A percentile compares a stretch with the other conserved stretches of the same genome.
phyloP scores from a whole-genome alignment of 257 asterid species.

The Jaltomata sinuosa region DNA sequence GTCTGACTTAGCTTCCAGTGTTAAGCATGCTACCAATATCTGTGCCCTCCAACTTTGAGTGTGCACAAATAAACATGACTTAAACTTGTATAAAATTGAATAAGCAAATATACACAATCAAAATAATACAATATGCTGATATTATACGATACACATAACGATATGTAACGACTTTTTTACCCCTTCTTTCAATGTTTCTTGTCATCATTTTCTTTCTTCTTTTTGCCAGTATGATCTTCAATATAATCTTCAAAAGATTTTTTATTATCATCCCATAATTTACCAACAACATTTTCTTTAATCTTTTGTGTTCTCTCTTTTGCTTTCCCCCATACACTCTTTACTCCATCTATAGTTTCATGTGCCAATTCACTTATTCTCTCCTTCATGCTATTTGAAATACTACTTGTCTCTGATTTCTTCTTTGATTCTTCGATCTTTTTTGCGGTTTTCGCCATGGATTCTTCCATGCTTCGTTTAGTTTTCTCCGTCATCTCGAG shows the following conservation, averaged over 20 bases:
- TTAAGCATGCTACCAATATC: no score
- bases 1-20: no score
- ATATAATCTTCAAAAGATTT: conserved; percentile 31
- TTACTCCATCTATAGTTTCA: conserved; percentile 15
- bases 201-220: conserved; percentile 21
- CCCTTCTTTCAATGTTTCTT: background rate
- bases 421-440: conserved; percentile 7
- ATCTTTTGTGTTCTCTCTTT: conserved; percentile 33
- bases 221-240: conserved; percentile 37
- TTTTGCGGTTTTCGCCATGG: conserved; percentile 12
- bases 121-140: no score
- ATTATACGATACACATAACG: no score
- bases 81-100: no score
- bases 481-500: background rate
- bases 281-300: conserved; percentile 59
- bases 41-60: no score
- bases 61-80: no score
- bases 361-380: conserved; percentile 17
- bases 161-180: no score
- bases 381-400: conserved; percentile 16
- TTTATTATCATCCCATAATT: conserved; percentile 11
- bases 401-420: conserved; percentile 10
- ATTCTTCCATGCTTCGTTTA: conserved; percentile 2
- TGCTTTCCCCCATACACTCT: conserved; percentile 17
- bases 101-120: no score